Evolutionary conservation across 345 rosid genomes (phyloP).

Genomic region (Tarenaya hassleriana): DNA sequence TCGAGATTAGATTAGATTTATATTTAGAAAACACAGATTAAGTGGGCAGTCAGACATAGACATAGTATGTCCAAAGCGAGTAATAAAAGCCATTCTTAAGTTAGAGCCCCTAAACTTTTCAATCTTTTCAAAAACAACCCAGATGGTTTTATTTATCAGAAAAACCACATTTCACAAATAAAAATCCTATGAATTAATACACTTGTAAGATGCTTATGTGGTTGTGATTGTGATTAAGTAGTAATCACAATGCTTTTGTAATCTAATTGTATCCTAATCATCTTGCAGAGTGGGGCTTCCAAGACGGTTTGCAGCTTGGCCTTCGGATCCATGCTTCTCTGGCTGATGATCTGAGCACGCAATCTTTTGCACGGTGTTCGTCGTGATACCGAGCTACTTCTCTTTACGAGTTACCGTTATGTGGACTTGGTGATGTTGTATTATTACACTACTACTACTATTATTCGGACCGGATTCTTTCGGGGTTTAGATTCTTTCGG

Average conservation of each 20-base stretch:
- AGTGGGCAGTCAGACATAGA: slow-evolving; percentile 7
- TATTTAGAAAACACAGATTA: background rate
- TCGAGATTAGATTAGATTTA: slow-evolving; percentile 12
- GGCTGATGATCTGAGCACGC: slow-evolving; percentile 25
- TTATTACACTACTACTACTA: too few relatives aligned
- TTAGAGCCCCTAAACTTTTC: too few relatives aligned
- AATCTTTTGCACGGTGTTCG: slow-evolving; percentile 2
- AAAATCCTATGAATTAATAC: background rate
- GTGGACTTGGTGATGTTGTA: slow-evolving; percentile 23
- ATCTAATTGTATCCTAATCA: background rate
- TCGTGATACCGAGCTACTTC: slow-evolving; percentile 10
- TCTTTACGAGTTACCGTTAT: slow-evolving; percentile 20
- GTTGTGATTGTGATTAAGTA: background rate
- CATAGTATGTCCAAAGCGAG: slow-evolving; percentile 8
- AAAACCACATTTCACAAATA: slow-evolving; percentile 22
- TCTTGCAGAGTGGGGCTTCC: slow-evolving; percentile 30
- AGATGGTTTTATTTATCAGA: background rate
- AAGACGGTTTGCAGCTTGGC: slow-evolving; percentile 29
- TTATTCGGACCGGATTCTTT: slow-evolving; percentile 33
- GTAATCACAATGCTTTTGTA: background rate
- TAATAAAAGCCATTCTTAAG: background rate
- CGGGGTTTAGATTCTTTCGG: slow-evolving; percentile 25
- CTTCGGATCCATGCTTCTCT: slow-evolving; percentile 30
- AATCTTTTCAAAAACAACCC: too few relatives aligned
- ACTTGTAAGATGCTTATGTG: background rate